Evolutionary conservation across 768 basidiomycete species (phyloP).

Genomic region (Amanita polypyramis): DNA sequence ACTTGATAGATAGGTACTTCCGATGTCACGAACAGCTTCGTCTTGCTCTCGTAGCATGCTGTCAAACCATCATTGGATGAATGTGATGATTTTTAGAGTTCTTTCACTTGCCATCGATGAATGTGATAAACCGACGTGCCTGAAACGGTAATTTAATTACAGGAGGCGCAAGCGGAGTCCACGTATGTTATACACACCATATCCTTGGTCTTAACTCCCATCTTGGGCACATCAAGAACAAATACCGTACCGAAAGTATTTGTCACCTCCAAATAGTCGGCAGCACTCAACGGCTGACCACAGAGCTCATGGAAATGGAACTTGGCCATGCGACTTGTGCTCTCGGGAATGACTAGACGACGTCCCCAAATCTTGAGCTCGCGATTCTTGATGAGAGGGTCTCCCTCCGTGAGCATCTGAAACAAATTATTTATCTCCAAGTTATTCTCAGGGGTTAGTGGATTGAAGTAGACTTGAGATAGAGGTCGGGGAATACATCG

Average conservation of each 20-base stretch:
- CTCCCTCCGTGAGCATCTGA: constrained; percentile 45
- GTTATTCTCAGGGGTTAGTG: constrained; percentile 53
- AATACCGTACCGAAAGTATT: constrained; percentile 83
- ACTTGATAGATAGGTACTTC: constrained; percentile 87
- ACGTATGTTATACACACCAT: constrained; percentile 33
- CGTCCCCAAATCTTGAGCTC: constrained; percentile 86
- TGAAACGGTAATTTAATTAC: constrained; percentile 17
- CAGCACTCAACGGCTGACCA: constrained; percentile 81
- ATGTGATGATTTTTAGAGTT: neutral
- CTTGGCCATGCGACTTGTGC: constrained; percentile 69
- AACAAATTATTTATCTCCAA: constrained; percentile 82
- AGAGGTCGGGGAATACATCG: constrained; percentile 86
- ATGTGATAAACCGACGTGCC: constrained; percentile 95
- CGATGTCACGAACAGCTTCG: constrained; percentile 84
- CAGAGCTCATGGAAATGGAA: constrained; percentile 85
- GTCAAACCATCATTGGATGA: constrained; percentile 5
- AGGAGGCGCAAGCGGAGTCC: constrained; percentile 2
- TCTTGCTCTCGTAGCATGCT: constrained; percentile 92
- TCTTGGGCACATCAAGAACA: constrained; percentile 76
- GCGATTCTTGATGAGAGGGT: constrained; percentile 49
- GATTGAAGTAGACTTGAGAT: constrained; percentile 90
- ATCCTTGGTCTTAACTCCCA: constrained; percentile 83
- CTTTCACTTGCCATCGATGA: constrained; percentile 70
- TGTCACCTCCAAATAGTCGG: constrained; percentile 93
- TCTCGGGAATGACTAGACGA: constrained; percentile 66